Base-by-base conservation (phyloP, 495 filamentous ascomycete genomes). In the Sabuloglossum arenarium region DNA sequence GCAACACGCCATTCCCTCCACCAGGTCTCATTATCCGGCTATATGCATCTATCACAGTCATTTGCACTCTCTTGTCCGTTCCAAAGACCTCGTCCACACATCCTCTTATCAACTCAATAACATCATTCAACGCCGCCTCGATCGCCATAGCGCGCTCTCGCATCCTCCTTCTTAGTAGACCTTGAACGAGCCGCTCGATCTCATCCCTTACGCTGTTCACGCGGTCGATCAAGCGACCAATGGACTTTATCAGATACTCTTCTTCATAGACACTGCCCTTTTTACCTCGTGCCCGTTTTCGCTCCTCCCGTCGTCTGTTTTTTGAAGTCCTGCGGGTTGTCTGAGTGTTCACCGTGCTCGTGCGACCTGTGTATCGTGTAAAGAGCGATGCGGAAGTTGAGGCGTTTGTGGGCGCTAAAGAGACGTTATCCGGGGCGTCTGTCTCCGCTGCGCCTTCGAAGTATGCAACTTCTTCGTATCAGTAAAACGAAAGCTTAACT, bases 201-300 rank as follows among this genome's bases (percentile, higher is more conserved):
- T 97, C 91, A 0, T 71, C 69, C 19, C 76, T 71, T 0, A 81
- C 71, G 9, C 69, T 69, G 64, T 88, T 87, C n/a, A 94, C 78
- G 21, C 89, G 73, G 63, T 94, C 87, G 24, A 94, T 78, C 39
- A 97, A 71, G 34, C 91, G 71, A n/a, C 82, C 73, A 32, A 95
- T 79, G 59, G 81, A 86, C 62, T 85, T 90, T 46, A 94, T 80
- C 11, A 98, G 74, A 65, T 98, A 97, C 68, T 96, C 91, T 66
- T 97, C 91, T 63, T 98, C 91, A 65, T 97, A 98, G 4, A 98
- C 83, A 43, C 82, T 94, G 16, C 91, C 91, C 73, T 96, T 95
- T 66, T 94, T 86, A 14, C 91, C 91, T 27, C 86, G 75, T 0
- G 91, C 91, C 6, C 88, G 77, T 78, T 98, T 98, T 62, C 94